Evolutionary conservation across 2,329 filamentous ascomycete species (phyloP).

Genomic region (Calycina herbarum): DNA sequence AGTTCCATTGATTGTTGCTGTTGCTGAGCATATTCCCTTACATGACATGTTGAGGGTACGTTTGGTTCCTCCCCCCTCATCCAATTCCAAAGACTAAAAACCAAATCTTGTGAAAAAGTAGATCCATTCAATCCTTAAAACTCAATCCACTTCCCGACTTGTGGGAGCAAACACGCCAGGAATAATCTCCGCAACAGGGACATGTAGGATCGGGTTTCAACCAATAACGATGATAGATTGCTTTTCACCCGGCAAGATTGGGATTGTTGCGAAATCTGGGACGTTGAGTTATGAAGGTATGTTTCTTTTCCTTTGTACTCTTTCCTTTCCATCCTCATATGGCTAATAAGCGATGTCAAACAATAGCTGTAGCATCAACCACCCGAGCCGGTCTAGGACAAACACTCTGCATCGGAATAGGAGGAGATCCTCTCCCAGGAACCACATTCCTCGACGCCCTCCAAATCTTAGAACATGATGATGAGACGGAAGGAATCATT

Average conservation of each 20-base stretch:
- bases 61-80: neutral
- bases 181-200: slow-evolving; percentile 70
- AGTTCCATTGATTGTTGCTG: slow-evolving; percentile 72
- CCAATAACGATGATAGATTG: slow-evolving; percentile 58
- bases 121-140: slow-evolving; percentile 68
- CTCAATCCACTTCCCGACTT: slow-evolving; percentile 67
- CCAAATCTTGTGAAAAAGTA: slow-evolving; percentile 34
- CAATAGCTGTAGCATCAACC: slow-evolving; percentile 64
- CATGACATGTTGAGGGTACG: slow-evolving; percentile 69
- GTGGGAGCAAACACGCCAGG: slow-evolving; percentile 74
- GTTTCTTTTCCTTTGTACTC: neutral
- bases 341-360: neutral
- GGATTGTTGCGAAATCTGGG: slow-evolving; percentile 72
- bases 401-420: slow-evolving; percentile 72
- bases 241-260: slow-evolving; percentile 67
- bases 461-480: slow-evolving; percentile 63
- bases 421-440: slow-evolving; percentile 70
- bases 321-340: neutral
- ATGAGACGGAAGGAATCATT: slow-evolving; percentile 66
- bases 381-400: slow-evolving; percentile 70
- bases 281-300: slow-evolving; percentile 68
- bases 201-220: slow-evolving; percentile 73
- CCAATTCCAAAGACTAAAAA: neutral
- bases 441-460: slow-evolving; percentile 73
- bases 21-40: slow-evolving; percentile 73